Evolutionary conservation across 805 yeast genomes (phyloP).

Genomic region (Metschnikowia cubensis): DNA sequence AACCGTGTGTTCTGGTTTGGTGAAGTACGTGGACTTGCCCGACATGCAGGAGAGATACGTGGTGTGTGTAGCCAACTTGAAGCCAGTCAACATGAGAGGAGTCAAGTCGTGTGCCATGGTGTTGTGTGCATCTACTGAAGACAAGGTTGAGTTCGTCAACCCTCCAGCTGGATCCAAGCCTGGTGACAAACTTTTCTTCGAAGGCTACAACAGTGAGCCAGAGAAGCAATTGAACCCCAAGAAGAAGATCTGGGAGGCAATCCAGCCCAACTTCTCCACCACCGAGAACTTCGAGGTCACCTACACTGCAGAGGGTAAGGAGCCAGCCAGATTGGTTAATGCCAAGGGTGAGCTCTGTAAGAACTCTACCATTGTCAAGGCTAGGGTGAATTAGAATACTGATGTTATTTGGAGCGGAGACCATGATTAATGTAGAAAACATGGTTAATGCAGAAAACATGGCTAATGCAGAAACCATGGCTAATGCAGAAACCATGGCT

Average conservation of each 20-base stretch:
- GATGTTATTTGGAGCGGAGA: too few species aligned
- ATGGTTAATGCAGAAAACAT: too few species aligned
- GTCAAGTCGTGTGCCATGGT: slow-evolving; percentile 96
- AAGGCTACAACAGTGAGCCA: slow-evolving; percentile 84
- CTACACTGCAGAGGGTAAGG: slow-evolving; percentile 76
- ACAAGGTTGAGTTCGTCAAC: slow-evolving; percentile 80
- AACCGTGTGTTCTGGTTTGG: slow-evolving; percentile 97
- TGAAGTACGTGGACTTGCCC: slow-evolving; percentile 82
- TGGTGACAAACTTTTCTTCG: slow-evolving; percentile 95
- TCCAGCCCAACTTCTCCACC: slow-evolving; percentile 89
- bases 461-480: too few species aligned
- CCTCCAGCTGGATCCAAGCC: slow-evolving; percentile 93
- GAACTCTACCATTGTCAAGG: slow-evolving; percentile 67
- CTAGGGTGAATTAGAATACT: slow-evolving; percentile 64
- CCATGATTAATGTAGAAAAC: neutral
- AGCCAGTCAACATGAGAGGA: slow-evolving; percentile 98
- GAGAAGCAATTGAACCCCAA: slow-evolving; percentile 93
- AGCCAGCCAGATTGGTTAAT: slow-evolving; percentile 69
- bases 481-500: neutral
- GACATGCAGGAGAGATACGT: slow-evolving; percentile 94
- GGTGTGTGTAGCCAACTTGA: slow-evolving; percentile 89
- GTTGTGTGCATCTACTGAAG: slow-evolving; percentile 79
- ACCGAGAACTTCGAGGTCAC: slow-evolving; percentile 71
- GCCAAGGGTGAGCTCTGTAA: slow-evolving; percentile 74
- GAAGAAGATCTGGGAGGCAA: slow-evolving; percentile 95